Evolutionary conservation across 2,329 filamentous ascomycete species (phyloP).

Genomic region (Fusarium graminum): DNA sequence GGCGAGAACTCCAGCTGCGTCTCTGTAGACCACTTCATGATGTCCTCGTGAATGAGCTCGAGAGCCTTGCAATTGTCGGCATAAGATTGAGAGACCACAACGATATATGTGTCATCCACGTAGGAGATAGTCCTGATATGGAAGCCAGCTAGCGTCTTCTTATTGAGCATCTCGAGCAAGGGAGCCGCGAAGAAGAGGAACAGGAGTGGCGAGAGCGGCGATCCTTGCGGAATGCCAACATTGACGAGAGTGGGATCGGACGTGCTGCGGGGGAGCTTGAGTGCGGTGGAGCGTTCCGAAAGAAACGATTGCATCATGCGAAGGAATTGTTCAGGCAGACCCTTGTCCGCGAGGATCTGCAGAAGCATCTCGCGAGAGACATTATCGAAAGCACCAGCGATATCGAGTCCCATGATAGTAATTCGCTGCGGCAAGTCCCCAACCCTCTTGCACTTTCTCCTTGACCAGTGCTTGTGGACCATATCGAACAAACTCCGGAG

Average conservation of each 20-base stretch:
- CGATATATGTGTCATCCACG: not conserved
- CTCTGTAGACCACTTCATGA: not conserved
- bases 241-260: not conserved
- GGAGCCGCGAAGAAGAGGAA: conserved; percentile 23
- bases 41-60: not conserved
- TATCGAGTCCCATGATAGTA: conserved; percentile 22
- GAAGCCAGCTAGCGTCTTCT: not conserved
- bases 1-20: not conserved
- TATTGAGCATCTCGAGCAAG: not conserved
- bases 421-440: not conserved
- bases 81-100: not conserved
- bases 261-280: conserved; percentile 4
- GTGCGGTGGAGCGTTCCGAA: not conserved
- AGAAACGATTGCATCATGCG: conserved; percentile 22
- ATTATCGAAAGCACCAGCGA: conserved; percentile 22
- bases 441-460: not conserved
- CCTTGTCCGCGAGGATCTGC: not conserved
- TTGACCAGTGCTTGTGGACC: not conserved
- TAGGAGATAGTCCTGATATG: not conserved
- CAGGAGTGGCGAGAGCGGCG: conserved; percentile 19
- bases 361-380: conserved; percentile 6
- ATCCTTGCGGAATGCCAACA: conserved; percentile 33
- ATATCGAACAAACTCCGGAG: not conserved
- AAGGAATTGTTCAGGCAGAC: conserved; percentile 10
- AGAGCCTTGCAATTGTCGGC: not conserved